Percentiles rank a stretch among this genome's conserved stretches.
phyloP scores from a whole-genome alignment of 2,329 filamentous ascomycete species.

The Cytospora piceicola region DNA sequence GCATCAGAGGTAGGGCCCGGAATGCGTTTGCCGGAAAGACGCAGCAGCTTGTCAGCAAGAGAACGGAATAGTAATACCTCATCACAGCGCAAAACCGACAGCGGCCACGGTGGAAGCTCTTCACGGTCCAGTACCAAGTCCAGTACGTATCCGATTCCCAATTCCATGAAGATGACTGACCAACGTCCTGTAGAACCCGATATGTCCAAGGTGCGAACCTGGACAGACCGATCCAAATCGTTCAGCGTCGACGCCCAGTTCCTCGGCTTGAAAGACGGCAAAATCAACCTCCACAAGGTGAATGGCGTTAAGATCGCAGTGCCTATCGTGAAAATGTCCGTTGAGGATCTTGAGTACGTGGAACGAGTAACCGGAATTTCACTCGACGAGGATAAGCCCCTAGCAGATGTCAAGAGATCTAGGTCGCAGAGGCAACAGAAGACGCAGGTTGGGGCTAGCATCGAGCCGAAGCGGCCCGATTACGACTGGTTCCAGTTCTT shows the following conservation, averaged over 20 bases:
- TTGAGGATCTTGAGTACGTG: constrained; percentile 93
- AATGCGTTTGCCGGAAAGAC: constrained; percentile 75
- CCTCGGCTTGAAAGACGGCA: constrained; percentile 89
- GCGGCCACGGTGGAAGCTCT: constrained; percentile 59
- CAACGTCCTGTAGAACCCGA: constrained; percentile 70
- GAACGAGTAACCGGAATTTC: constrained; percentile 86
- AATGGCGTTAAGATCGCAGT: constrained; percentile 99
- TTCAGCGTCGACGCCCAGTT: constrained; percentile 99
- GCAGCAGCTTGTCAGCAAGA: constrained; percentile 74
- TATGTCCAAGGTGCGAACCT: constrained; percentile 78
- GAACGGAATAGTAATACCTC: constrained; percentile 68
- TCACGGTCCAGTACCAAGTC: constrained; percentile 66
- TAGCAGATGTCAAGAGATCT: constrained; percentile 77
- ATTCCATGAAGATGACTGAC: background rate
- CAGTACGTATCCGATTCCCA: constrained; percentile 60
- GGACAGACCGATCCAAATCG: constrained; percentile 93
- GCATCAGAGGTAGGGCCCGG: constrained; percentile 76
- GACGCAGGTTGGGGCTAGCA: constrained; percentile 60
- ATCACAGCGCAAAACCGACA: constrained; percentile 74
- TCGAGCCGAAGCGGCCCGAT: constrained; percentile 68
- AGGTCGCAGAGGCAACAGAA: constrained; percentile 35
- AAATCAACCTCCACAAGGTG: constrained; percentile 96
- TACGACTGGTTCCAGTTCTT: constrained; percentile 99
- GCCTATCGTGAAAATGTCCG: constrained; percentile 91
- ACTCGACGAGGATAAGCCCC: constrained; percentile 89